Conservation (phyloP, 2,329 filamentous ascomycete genomes). For the Paraphaeosphaeria minitans region DNA sequence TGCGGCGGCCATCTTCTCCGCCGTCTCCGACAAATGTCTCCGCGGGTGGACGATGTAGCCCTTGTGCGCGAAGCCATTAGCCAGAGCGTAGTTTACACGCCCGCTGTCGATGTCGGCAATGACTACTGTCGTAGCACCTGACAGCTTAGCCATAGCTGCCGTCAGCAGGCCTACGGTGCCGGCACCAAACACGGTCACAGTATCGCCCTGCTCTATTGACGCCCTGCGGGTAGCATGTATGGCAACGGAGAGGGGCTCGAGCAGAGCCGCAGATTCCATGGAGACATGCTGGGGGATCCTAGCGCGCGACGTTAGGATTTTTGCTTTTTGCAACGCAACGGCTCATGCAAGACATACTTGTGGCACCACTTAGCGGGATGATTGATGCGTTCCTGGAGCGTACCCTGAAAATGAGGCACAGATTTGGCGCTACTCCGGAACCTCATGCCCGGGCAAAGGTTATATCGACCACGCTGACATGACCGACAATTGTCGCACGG, state of each 20-base stretch:
- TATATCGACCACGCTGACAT: slow-evolving; percentile 50
- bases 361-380: slow-evolving; percentile 53
- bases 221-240: slow-evolving; percentile 85
- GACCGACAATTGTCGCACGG: slow-evolving; percentile 50
- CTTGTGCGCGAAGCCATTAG: slow-evolving; percentile 47
- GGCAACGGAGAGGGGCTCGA: slow-evolving; percentile 75
- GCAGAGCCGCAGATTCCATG: slow-evolving; percentile 45
- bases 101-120: slow-evolving; percentile 49
- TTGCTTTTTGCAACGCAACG: slow-evolving; percentile 25
- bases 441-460: slow-evolving; percentile 50
- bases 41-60: slow-evolving; percentile 41
- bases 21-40: slow-evolving; percentile 32
- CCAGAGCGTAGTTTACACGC: slow-evolving; percentile 47
- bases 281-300: slow-evolving; percentile 49
- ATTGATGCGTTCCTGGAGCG: slow-evolving; percentile 51
- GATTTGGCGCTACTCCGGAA: slow-evolving; percentile 52
- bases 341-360: slow-evolving; percentile 48
- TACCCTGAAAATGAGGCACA: slow-evolving; percentile 51
- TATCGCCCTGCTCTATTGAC: slow-evolving; percentile 71
- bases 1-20: slow-evolving; percentile 40
- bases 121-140: slow-evolving; percentile 48
- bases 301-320: slow-evolving; percentile 35
- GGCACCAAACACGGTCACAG: slow-evolving; percentile 83
- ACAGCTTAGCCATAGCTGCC: slow-evolving; percentile 49
- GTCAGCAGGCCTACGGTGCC: slow-evolving; percentile 62